phyloP scores from a whole-genome alignment of 495 filamentous ascomycete species.

The Penicillium samsonianum region DNA sequence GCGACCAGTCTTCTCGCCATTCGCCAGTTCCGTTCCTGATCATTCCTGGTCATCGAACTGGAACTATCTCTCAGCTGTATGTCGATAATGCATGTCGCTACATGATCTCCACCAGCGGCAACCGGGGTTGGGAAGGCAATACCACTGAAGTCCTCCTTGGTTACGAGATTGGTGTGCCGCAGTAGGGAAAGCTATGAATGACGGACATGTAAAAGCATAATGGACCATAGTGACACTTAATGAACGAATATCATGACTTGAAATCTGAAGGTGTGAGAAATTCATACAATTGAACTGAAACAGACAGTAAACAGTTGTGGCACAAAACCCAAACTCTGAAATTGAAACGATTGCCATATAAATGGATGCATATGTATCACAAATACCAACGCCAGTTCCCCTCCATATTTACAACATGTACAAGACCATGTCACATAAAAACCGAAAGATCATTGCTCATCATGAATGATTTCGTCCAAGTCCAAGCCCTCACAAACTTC shows the following conservation, averaged over 20 bases:
- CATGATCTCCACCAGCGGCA: slow-evolving; percentile 88
- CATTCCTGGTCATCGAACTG: slow-evolving; percentile 89
- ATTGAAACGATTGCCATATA: not conserved
- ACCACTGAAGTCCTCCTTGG: slow-evolving; percentile 89
- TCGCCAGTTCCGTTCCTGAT: slow-evolving; percentile 90
- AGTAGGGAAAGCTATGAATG: slow-evolving; percentile 13
- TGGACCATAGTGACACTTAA: not conserved
- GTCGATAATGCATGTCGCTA: slow-evolving; percentile 86
- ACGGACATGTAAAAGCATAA: not conserved
- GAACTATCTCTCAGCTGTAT: slow-evolving; percentile 81
- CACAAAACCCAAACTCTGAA: not conserved
- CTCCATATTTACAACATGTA: slow-evolving; percentile 11
- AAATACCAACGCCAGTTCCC: slow-evolving; percentile 16
- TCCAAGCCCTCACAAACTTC: slow-evolving; percentile 43
- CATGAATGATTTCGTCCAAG: slow-evolving; percentile 28
- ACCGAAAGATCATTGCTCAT: slow-evolving; percentile 26
- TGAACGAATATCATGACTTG: slow-evolving; percentile 14
- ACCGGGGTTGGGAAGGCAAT: slow-evolving; percentile 92
- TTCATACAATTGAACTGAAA: not conserved
- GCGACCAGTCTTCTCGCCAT: slow-evolving; percentile 63
- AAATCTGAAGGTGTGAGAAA: not conserved
- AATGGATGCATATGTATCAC: not conserved
- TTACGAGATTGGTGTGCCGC: slow-evolving; percentile 77
- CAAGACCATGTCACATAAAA: slow-evolving; percentile 10
- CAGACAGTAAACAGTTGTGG: not conserved